Conservation (phyloP, 202 grass and related monocot species). For the Setaria viridis region DNA sequence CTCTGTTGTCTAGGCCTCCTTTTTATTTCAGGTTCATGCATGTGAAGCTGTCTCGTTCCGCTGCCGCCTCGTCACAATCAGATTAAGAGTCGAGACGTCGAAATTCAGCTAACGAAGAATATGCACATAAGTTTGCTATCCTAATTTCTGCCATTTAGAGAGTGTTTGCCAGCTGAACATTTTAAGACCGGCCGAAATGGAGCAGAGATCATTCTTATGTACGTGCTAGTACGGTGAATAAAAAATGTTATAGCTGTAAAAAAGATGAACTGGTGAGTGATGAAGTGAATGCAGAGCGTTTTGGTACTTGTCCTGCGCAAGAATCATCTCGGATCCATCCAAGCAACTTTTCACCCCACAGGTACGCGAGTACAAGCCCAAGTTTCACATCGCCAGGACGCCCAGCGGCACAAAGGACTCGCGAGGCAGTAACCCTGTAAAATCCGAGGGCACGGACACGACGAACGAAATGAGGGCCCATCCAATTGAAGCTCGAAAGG, state of each 20-base stretch:
- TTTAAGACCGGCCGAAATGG: background rate
- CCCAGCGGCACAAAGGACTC: constrained; percentile 32
- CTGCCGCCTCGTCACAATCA: background rate
- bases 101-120: too few species aligned
- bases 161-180: too few species aligned
- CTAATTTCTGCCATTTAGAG: too few species aligned
- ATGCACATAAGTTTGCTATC: too few species aligned
- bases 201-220: background rate
- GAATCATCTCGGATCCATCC: background rate
- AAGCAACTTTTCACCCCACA: constrained; percentile 5
- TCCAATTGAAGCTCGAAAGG: constrained; percentile 26
- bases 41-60: constrained; percentile 14
- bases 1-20: background rate
- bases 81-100: background rate
- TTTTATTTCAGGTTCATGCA: background rate
- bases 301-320: background rate
- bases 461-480: background rate
- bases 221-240: background rate
- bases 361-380: constrained; percentile 1
- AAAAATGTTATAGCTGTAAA: background rate
- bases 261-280: background rate
- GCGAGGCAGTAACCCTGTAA: constrained; percentile 17
- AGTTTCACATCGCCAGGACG: background rate
- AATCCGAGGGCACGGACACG: background rate
- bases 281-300: background rate